Conservation (phyloP, 306 rosid species). For the Astragalus membranaceus region DNA sequence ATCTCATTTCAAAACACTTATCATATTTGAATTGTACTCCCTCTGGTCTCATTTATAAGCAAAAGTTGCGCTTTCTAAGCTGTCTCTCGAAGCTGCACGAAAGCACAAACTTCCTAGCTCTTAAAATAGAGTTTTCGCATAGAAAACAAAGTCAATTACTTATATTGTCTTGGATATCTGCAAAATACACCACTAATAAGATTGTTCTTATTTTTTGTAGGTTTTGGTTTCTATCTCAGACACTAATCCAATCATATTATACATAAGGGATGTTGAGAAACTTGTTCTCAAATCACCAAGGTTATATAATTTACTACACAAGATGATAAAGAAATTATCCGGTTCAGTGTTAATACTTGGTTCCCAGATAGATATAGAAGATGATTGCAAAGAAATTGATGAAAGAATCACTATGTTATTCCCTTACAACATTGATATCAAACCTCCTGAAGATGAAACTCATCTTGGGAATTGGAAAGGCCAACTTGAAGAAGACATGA, state of each 20-base stretch:
- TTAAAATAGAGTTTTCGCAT: too few species aligned
- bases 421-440: conserved; percentile 57
- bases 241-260: conserved; percentile 66
- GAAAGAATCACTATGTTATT: conserved; percentile 51
- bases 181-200: not conserved
- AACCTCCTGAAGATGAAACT: conserved; percentile 70
- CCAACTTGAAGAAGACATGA: conserved; percentile 69
- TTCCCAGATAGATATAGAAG: conserved; percentile 50
- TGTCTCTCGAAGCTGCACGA: too few species aligned
- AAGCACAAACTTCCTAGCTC: too few species aligned
- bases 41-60: too few species aligned
- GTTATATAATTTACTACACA: conserved; percentile 55
- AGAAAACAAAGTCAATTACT: too few species aligned
- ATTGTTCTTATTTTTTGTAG: conserved; percentile 29
- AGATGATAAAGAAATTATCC: conserved; percentile 63
- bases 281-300: conserved; percentile 59
- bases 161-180: not conserved
- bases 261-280: conserved; percentile 73
- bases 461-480: conserved; percentile 55
- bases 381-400: conserved; percentile 40
- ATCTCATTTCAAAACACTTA: conserved; percentile 1
- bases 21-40: not conserved
- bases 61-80: too few species aligned
- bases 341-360: conserved; percentile 81
- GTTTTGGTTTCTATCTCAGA: conserved; percentile 69